Evolutionary conservation across 2,329 filamentous ascomycete species (phyloP), one percentile per base, ranked within the genome.

Genomic region (Xylariaceae sp.): DNA sequence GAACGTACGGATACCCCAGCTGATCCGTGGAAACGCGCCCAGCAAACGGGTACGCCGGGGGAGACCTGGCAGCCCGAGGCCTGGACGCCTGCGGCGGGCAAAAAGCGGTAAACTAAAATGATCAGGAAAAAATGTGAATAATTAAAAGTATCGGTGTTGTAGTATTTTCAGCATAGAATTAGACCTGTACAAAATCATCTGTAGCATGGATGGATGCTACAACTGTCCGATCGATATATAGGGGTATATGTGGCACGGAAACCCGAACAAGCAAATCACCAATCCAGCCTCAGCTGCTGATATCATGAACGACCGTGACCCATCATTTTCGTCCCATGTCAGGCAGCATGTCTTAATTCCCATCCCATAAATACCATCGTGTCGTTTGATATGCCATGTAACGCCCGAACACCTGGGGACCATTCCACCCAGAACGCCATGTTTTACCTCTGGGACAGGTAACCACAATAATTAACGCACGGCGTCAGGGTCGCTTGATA

Each of bases 61-160:
- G 85, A 89, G 70, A 77, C 74, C n/a, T 89, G 86, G 85, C 84
- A 88, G 72, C 88, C 88, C 0, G 70, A 82, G 52, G 75, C 83
- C 2, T 90, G 87, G 87, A 75, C 71, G 4, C 84, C 84, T 3
- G 72, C 76, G n/a, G 58, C 69, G 18, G 53, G 66, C 8, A 70
- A 71, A 35, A 76, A 56, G 50, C 51, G 56, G 59, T 66, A 65
- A 57, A 61, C n/a, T n/a, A 53, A n/a, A 30, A 30, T 30, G n/a
- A 2, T 30, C 51, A 35, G 35, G 7, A 15, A n/a, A 30, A 17
- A 4, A 23, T 15, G 15, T 30, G n/a, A 9, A 47, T 10, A 50
- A 23, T 4, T 18, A 30, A 30, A 30, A 30, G 23, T 30, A 30
- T 23, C 4, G 17, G 4, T n/a, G 52, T 7, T 39, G n/a, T 56